Evolutionary conservation across 2,329 filamentous ascomycete genomes (phyloP).

Genomic region (Parastagonospora avenae): DNA sequence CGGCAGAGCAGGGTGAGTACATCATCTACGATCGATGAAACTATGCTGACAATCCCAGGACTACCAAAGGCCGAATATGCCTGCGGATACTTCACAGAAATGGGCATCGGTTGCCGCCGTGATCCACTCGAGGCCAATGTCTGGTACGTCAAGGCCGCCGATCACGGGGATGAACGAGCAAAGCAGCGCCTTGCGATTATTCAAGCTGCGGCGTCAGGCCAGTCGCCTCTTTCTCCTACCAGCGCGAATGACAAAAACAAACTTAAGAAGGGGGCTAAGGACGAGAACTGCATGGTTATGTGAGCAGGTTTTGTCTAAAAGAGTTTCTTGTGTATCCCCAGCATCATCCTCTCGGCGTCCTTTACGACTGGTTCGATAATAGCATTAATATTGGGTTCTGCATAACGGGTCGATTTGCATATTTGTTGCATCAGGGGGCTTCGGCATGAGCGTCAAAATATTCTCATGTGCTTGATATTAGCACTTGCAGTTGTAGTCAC

Average conservation of each 20-base stretch:
- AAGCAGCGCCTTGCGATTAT: slow-evolving; percentile 87
- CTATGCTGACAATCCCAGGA: slow-evolving; percentile 53
- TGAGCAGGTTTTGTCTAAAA: slow-evolving; percentile 12
- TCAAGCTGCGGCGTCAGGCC: slow-evolving; percentile 73
- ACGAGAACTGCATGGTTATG: slow-evolving; percentile 49
- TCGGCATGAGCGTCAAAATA: slow-evolving; percentile 18
- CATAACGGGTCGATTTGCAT: slow-evolving; percentile 24
- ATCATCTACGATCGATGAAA: not conserved
- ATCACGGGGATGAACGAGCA: slow-evolving; percentile 87
- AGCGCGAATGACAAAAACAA: slow-evolving; percentile 29
- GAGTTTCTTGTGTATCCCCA: not conserved
- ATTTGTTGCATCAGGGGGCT: slow-evolving; percentile 25
- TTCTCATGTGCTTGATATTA: slow-evolving; percentile 19
- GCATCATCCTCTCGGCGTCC: not conserved
- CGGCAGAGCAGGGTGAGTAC: slow-evolving; percentile 79
- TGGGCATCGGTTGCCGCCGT: slow-evolving; percentile 93
- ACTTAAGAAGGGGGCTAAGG: slow-evolving; percentile 43
- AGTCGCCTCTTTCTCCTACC: slow-evolving; percentile 25
- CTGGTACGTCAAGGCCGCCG: slow-evolving; percentile 96
- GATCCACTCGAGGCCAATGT: slow-evolving; percentile 97
- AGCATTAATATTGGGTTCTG: slow-evolving; percentile 19
- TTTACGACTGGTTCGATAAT: not conserved
- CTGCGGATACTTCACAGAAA: slow-evolving; percentile 95
- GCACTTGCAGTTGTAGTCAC: not conserved
- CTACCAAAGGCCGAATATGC: slow-evolving; percentile 82